Evolutionary conservation across 2,329 filamentous ascomycete species (phyloP), one percentile per base, ranked within the genome.

Genomic region (Grosmannia penicillata): DNA sequence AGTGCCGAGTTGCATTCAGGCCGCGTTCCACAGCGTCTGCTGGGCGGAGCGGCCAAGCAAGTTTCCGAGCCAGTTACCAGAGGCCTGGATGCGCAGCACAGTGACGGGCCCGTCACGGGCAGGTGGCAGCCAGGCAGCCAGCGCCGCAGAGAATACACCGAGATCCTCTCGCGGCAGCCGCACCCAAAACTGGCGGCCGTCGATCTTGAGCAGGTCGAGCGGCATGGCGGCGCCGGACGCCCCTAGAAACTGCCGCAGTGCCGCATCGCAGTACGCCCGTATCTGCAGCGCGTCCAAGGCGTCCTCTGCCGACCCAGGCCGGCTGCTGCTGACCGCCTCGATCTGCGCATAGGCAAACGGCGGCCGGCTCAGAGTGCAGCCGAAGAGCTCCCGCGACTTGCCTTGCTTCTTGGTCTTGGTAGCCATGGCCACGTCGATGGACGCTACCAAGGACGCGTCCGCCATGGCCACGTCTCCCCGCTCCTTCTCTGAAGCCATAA

Each of bases 231-330:
- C 59, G 10, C 83, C 83, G 0, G 72, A 75, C 15, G 73, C 58
- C 17, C 83, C 83, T 2, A 89, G 69, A 49, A 82, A 86, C 44
- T 80, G 71, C 1, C 62, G 63, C 8, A 89, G 60, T 0, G 81
- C 76, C 1, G 68, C 56, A 2, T 69, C 72, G 47, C 81, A 70
- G 50, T 81, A 76, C 0, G 73, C 62, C 25, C 72, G 72, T 15
- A 70, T 63, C 27, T 75, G 76, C 3, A 85, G 58, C 3, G 65
- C 60, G 55, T 86, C 80, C 6, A 83, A 58, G 2, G 45, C 32
- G 4, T 39, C 36, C 15, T 18, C 32, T 5, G 8, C 32, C 6
- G 21, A 6, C 5, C 24, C 38, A 21, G 25, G 41, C 18, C 17
- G 19, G 22, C 15, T 22, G 21, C 24, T 13, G 31, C 53, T 59